These are phyloP conservation scores for Poa annua DNA, from an alignment of 176 grass and related monocot genomes.

Conservation along the genomic window DNA sequence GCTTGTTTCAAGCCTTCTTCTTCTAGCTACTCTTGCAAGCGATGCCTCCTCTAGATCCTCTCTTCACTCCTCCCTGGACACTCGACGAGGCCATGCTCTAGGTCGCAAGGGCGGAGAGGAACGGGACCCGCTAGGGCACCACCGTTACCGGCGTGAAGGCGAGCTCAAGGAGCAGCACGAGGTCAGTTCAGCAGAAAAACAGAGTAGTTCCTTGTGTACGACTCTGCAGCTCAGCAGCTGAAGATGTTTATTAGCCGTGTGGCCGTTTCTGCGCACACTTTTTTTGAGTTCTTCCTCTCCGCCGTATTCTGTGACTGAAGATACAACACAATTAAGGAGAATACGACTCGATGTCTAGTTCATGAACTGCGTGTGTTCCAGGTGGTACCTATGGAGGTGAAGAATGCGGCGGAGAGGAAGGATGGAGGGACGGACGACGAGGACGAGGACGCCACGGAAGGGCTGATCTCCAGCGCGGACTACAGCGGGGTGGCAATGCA, in stretches of 20 bases:
- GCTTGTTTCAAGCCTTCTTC: conserved; percentile 29
- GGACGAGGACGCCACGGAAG: background rate
- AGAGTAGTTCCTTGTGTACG: no score
- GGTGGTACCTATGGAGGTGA: conserved; percentile 2
- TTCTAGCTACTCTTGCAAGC: conserved; percentile 15
- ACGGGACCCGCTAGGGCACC: background rate
- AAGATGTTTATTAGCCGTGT: background rate
- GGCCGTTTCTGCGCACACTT: background rate
- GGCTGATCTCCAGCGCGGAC: conserved; percentile 48
- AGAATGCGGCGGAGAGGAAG: background rate
- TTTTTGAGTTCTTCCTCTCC: no score
- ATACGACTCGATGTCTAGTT: background rate
- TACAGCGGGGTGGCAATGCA: conserved; percentile 59
- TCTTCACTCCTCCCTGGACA: background rate
- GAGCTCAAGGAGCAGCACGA: conserved; percentile 17
- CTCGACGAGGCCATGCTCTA: conserved; percentile 1
- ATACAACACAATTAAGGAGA: background rate
- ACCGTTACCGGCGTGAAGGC: conserved; percentile 18
- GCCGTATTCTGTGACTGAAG: no score
- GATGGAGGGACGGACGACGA: background rate
- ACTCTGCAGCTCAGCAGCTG: background rate
- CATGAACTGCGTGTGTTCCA: background rate
- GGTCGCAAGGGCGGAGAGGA: conserved; percentile 53
- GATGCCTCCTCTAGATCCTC: conserved; percentile 23
- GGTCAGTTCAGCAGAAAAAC: conserved; percentile 33